Base-by-base conservation (phyloP, 148 eudicot genomes). In the Mesembryanthemum crystallinum region DNA sequence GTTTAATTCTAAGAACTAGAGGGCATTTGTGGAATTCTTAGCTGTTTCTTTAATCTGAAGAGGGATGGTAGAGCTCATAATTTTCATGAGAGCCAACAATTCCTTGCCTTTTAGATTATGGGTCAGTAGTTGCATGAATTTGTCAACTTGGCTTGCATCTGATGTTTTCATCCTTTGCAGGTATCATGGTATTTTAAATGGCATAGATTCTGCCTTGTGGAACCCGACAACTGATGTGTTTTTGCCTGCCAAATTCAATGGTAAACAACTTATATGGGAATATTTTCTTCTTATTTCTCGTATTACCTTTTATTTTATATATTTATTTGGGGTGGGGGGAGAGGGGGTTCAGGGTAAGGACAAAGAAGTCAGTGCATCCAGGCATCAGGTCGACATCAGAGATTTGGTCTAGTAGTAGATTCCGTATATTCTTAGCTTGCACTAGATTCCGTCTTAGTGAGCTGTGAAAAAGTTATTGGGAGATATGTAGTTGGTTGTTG, bases 171-270 rank as follows among this genome's bases (percentile, higher is more conserved):
- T 76, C 24, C 75, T 20, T 37, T 87, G 73, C 81, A 92, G 97
- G 87, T 92, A 92, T 75, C 67, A 1, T 71, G 97, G 97, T 37
- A 86, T 92, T 73, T 82, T 92, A 69, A 92, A 90, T 84, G 97
- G 96, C 78, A 85, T 92, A 73, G 97, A 90, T 82, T 86, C 88
- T 73, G 83, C 75, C 8, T 80, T 82, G 79, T 92, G 97, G 97
- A 90, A 92, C 79, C 93, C 97, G 23, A 84, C 82, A 64, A 86
- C 87, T 17, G 95, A 92, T 80, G 67, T 58, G 25, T 89, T 81
- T 77, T 78, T 92, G 84, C 96, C 97, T 43, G 90, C 90, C 57
- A 85, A 83, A 43, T 92, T 82, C 74, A 74, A 80, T 78, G 97
- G 97, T 92, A 90, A 77, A 18, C n/a, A 69, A 2, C 49, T 45